Evolutionary conservation across 176 grass and related monocot genomes (phyloP), one percentile per base, ranked within the genome.

Genomic region (Juncus inflexus): DNA sequence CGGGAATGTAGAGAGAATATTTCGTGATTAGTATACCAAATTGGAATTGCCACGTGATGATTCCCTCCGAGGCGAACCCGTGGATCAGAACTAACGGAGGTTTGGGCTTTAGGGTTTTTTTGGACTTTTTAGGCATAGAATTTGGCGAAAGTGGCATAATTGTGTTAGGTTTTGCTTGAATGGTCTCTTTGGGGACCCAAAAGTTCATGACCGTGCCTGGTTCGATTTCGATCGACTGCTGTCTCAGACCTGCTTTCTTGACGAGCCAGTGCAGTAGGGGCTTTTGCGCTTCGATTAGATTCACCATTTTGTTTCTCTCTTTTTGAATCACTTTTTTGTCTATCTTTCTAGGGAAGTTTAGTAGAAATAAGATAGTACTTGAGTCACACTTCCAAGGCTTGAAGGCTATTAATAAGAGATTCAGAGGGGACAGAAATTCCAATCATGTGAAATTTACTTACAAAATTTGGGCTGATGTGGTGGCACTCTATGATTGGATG

Each of bases 11-110:
- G 9, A 99, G 55, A 37, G 87, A 81, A 78, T 92, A 92, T 41
- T 77, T 76, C 42, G 62, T 81, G 55, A 86, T 80, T 0, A 99
- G 85, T 47, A 89, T 87, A 39, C 85, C 85, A 73, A 99, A 92
- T 66, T 99, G 87, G 83, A 99, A 92, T 83, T 99, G 85, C 85
- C 89, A 99, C 40, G 88, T 99, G 4, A 89, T 74, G 77, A 89
- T 84, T 39, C 94, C 94, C 80, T 99, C 85, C 7, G 83, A 65
- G 0, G 88, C 88, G 45, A 99, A 99, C n/a, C 94, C 94, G 42
- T 99, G 94, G 52, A 99, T 72, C 1, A 99, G 81, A 40, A 99
- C 72, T 10, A 99, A 64, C 42, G 79, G 84, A 6, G 85, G 88
- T 76, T 74, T 80, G 9, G 85, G 60, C 62, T 84, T 72, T 15